Conservation (phyloP, 768 basidiomycete genomes). For the Pluteus cervinus region DNA sequence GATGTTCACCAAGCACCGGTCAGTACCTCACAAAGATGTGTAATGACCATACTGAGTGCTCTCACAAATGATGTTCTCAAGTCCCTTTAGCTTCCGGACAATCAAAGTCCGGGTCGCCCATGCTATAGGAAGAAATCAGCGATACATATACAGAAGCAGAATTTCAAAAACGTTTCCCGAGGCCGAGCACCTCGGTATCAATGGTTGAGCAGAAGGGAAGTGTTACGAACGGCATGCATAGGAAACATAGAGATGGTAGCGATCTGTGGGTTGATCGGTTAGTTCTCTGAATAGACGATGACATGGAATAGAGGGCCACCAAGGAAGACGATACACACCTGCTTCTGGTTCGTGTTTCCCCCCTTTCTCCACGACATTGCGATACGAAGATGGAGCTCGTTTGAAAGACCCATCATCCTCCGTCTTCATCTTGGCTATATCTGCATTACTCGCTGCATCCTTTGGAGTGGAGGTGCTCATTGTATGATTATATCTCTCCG, state of each 20-base stretch:
- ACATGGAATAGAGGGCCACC: neutral
- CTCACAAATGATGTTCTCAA: slow-evolving; percentile 79
- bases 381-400: slow-evolving; percentile 44
- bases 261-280: no score
- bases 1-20: neutral
- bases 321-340: slow-evolving; percentile 36
- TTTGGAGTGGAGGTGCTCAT: slow-evolving; percentile 26
- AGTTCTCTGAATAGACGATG: no score
- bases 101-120: slow-evolving; percentile 95
- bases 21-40: neutral
- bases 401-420: slow-evolving; percentile 65
- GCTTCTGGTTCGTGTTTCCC: slow-evolving; percentile 56
- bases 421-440: slow-evolving; percentile 49
- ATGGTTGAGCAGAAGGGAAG: slow-evolving; percentile 3
- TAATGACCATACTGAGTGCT: slow-evolving; percentile 4
- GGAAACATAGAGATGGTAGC: slow-evolving; percentile 90
- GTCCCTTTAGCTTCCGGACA: slow-evolving; percentile 83
- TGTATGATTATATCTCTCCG: slow-evolving; percentile 6
- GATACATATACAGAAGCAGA: slow-evolving; percentile 3
- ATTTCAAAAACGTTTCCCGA: neutral
- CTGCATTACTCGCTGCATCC: slow-evolving; percentile 34
- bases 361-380: slow-evolving; percentile 43
- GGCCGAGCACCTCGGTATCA: neutral
- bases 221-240: slow-evolving; percentile 80
- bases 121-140: slow-evolving; percentile 34